These are phyloP conservation scores for Globisporangium viniferum DNA, from an alignment of 352 stramenopile species.

Conservation along the genomic window DNA sequence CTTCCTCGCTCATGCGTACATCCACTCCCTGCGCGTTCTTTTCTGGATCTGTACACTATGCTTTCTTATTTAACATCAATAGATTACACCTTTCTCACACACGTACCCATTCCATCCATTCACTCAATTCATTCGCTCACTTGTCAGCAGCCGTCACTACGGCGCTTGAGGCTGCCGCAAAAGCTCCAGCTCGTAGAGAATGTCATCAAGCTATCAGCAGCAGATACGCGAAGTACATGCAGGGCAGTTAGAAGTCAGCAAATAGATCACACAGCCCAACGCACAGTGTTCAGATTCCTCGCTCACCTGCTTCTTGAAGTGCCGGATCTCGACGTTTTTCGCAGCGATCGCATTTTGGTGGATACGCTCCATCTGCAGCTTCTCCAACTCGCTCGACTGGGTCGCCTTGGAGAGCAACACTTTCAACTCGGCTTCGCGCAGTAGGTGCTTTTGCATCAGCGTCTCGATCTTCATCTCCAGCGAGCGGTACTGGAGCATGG, in stretches of 20 bases:
- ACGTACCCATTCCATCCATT: neutral
- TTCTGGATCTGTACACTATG: constrained; percentile 17
- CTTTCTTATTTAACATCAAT: constrained; percentile 23
- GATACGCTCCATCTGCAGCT: constrained; percentile 46
- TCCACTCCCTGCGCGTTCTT: neutral
- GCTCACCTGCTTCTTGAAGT: constrained; percentile 66
- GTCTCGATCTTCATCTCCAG: constrained; percentile 76
- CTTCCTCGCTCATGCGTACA: neutral
- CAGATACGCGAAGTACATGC: neutral
- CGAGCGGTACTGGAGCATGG: constrained; percentile 75
- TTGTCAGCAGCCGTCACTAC: constrained; percentile 2
- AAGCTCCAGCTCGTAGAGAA: constrained; percentile 54
- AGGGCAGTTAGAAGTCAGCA: too few relatives aligned
- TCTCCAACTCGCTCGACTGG: constrained; percentile 65
- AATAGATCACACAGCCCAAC: too few relatives aligned
- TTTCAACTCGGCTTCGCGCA: constrained; percentile 74
- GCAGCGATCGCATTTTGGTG: constrained; percentile 55
- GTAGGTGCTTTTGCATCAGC: constrained; percentile 66
- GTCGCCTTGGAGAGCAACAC: constrained; percentile 64
- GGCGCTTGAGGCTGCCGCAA: constrained; percentile 25
- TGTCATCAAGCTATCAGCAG: constrained; percentile 37
- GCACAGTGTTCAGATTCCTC: neutral
- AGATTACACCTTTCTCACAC: constrained; percentile 16
- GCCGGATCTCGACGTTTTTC: constrained; percentile 77
- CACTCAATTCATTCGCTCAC: neutral